Base-by-base conservation (phyloP, 169 alveolate genomes). In the Theileria sp. region DNA sequence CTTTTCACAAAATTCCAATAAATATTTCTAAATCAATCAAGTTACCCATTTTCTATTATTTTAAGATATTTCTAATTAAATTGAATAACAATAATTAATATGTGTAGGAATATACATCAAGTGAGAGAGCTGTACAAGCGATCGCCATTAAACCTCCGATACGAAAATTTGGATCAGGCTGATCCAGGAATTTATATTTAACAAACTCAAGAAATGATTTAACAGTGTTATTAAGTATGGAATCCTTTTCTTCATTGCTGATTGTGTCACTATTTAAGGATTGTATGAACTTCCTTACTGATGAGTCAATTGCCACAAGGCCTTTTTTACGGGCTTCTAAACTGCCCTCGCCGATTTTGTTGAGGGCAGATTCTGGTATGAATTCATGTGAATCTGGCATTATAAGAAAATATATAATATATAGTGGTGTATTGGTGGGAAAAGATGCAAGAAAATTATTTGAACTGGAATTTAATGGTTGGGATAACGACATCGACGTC, bases 401-500 rank as follows among this genome's bases (percentile, higher is more conserved):
- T 23, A 13, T 5, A 60, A 44, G 54, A 44, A 44, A 4, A 44
- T 44, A 44, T 44, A 44, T 61, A 28, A 61, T 32, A 8, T 61
- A 61, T 61, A 28, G 50, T 28, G 69, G n/a, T 28, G 69, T 56
- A 44, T 7, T 10, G 17, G 54, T 44, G 54, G 54, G 54, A 44
- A 44, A 44, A 44, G 54, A 44, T 4, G 54, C 54, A 44, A 44
- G 54, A 10, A 44, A 19, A 26, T 83, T 72, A 81, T 79, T 87
- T 82, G 86, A 93, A 94, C 68, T 83, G 88, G 79, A 92, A 94
- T 70, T 94, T 93, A 30, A 94, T 92, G 68, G 95, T 88, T 8
- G 97, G 97, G 32, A 94, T 92, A 30, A 92, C 93, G 30, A 92
- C 93, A 77, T 94, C 97, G 49, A 91, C 95, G 49, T 92, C 96